Evolutionary conservation across 2,329 filamentous ascomycete genomes (phyloP).

Genomic region (Nemania sp.): DNA sequence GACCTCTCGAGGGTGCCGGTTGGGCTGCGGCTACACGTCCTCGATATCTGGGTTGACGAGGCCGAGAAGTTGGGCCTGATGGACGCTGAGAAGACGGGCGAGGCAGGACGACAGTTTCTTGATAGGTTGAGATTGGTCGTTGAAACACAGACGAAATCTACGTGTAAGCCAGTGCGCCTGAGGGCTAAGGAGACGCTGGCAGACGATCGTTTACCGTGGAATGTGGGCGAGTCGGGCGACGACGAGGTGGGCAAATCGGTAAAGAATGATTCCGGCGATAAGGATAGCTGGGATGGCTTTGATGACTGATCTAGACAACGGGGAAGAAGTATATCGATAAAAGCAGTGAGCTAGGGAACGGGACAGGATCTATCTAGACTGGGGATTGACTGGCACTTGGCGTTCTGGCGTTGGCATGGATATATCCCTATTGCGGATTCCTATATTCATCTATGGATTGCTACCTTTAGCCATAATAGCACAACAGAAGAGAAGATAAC

Average conservation of each 20-base stretch:
- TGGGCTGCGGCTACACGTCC: constrained; percentile 84
- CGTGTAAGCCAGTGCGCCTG: constrained; percentile 77
- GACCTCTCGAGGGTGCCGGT: constrained; percentile 74
- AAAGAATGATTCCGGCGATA: constrained; percentile 54
- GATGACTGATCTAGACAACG: constrained; percentile 62
- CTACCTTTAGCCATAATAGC: constrained; percentile 16
- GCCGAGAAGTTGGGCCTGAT: constrained; percentile 76
- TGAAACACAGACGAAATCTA: constrained; percentile 66
- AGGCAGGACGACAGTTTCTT: constrained; percentile 63
- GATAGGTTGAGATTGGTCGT: constrained; percentile 66
- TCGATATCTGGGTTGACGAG: constrained; percentile 95
- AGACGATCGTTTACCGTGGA: constrained; percentile 80
- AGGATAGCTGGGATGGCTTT: constrained; percentile 76
- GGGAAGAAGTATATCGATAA: neutral
- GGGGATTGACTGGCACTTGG: constrained; percentile 21
- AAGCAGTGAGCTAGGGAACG: neutral
- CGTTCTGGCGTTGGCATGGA: constrained; percentile 41
- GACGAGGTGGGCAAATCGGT: constrained; percentile 52
- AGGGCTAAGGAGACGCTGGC: constrained; percentile 76
- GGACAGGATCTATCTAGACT: neutral
- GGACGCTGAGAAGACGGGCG: constrained; percentile 55
- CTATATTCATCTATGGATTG: constrained; percentile 28
- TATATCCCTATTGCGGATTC: constrained; percentile 41
- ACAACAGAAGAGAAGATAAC: constrained; percentile 9
- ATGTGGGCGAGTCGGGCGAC: constrained; percentile 57